A percentile compares a stretch with the other conserved stretches of the same genome.
Evolutionary conservation across 371 early-diverging fungal genomes (phyloP).

Genomic region (Umbelopsis sp.): DNA sequence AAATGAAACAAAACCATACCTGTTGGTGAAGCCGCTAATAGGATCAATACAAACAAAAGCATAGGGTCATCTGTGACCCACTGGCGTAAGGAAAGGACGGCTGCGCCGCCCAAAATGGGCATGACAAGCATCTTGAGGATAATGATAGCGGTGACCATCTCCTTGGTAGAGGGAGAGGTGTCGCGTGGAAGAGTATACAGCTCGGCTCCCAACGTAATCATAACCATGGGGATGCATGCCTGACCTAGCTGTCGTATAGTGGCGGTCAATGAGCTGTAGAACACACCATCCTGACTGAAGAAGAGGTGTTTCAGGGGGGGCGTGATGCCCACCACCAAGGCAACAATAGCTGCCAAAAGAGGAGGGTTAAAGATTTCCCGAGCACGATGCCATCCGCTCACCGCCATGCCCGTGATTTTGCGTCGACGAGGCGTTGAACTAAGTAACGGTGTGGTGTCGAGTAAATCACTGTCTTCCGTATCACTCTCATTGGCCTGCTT

Average conservation of each 20-base stretch:
- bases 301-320: conserved; percentile 19
- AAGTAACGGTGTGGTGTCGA: background rate
- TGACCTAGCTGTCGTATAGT: conserved; percentile 15
- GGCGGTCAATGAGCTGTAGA: conserved; percentile 18
- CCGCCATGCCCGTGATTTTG: background rate
- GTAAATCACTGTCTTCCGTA: background rate
- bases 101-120: conserved; percentile 22
- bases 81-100: conserved; percentile 4
- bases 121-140: conserved; percentile 17
- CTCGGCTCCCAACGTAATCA: conserved; percentile 26
- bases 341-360: conserved; percentile 20
- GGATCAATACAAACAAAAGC: conserved; percentile 23
- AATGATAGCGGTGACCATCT: conserved; percentile 15
- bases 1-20: background rate
- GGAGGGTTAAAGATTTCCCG: conserved; percentile 23
- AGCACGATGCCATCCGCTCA: background rate
- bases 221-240: conserved; percentile 20
- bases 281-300: conserved; percentile 3
- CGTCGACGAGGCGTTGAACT: background rate
- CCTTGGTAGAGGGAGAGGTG: background rate
- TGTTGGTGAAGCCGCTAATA: conserved; percentile 22
- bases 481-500: background rate
- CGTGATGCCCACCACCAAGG: conserved; percentile 15
- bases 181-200: conserved; percentile 19
- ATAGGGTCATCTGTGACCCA: conserved; percentile 23